Evolutionary conservation across 441 rosid genomes (phyloP).

Genomic region (Erodium moschatum): DNA sequence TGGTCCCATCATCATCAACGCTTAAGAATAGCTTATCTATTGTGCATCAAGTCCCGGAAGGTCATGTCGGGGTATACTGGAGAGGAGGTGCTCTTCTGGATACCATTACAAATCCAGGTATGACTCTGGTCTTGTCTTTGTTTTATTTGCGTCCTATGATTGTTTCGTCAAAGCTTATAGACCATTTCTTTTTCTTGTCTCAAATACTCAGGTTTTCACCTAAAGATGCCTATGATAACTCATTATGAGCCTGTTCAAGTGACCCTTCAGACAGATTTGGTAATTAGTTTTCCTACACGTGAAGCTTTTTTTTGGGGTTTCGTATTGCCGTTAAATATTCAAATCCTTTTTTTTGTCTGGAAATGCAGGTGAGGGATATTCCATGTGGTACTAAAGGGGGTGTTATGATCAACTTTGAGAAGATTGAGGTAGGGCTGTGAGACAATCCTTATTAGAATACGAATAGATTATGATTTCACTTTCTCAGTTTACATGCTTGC

Average conservation of each 20-base stretch:
- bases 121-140: background rate
- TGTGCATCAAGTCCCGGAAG: constrained; percentile 82
- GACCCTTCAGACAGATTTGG: constrained; percentile 84
- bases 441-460: background rate
- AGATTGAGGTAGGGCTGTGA: constrained; percentile 53
- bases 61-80: constrained; percentile 92
- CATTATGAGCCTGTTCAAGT: constrained; percentile 88
- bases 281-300: constrained; percentile 16
- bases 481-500: constrained; percentile 12
- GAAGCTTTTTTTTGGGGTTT: constrained; percentile 11
- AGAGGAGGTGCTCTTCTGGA: constrained; percentile 80
- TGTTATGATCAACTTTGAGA: constrained; percentile 80
- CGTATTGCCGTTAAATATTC: constrained; percentile 8
- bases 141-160: background rate
- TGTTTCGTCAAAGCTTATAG: background rate
- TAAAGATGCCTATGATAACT: constrained; percentile 68
- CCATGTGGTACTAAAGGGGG: constrained; percentile 99
- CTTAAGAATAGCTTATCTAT: constrained; percentile 30
- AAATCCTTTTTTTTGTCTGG: background rate
- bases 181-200: background rate
- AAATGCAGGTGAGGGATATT: constrained; percentile 72
- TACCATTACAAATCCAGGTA: constrained; percentile 61
- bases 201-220: constrained; percentile 56
- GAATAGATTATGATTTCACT: constrained; percentile 6
- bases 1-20: constrained; percentile 35